Evolutionary conservation across 306 rosid species (phyloP).

Genomic region (Mucuna pruriens): DNA sequence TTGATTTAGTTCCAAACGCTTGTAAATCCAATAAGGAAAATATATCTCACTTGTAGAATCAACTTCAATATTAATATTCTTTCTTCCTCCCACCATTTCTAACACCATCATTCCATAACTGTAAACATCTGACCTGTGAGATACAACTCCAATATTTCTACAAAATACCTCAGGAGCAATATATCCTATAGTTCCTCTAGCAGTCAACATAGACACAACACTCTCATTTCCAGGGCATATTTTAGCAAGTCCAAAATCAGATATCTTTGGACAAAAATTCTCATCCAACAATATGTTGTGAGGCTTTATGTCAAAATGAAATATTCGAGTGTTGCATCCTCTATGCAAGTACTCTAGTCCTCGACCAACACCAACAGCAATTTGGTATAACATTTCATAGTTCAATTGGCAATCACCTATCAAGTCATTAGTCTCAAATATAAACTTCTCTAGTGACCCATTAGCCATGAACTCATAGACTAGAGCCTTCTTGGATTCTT

Average conservation of each 20-base stretch:
- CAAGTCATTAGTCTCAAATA: not conserved
- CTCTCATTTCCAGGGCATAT: not conserved
- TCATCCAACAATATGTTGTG: not conserved
- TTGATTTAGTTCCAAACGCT: not conserved
- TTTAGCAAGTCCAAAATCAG: not conserved
- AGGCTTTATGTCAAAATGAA: not conserved
- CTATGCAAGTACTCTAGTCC: not conserved
- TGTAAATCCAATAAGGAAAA: not conserved
- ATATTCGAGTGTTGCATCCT: not conserved
- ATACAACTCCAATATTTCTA: not conserved
- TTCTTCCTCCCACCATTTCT: not conserved
- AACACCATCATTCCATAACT: not conserved
- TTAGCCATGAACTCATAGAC: not conserved
- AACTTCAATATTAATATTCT: not conserved
- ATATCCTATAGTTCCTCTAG: not conserved
- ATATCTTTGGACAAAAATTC: not conserved
- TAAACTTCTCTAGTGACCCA: not conserved
- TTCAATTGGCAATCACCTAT: not conserved
- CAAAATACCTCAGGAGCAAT: not conserved
- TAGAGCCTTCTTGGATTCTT: not conserved
- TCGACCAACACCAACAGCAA: not conserved
- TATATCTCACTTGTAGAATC: not conserved
- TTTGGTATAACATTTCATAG: not conserved
- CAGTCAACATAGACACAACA: not conserved
- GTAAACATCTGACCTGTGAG: not conserved